A percentile compares a stretch with the other conserved stretches of the same genome.
phyloP scores from a whole-genome alignment of 2,329 filamentous ascomycete species.

The Periconia sp. region DNA sequence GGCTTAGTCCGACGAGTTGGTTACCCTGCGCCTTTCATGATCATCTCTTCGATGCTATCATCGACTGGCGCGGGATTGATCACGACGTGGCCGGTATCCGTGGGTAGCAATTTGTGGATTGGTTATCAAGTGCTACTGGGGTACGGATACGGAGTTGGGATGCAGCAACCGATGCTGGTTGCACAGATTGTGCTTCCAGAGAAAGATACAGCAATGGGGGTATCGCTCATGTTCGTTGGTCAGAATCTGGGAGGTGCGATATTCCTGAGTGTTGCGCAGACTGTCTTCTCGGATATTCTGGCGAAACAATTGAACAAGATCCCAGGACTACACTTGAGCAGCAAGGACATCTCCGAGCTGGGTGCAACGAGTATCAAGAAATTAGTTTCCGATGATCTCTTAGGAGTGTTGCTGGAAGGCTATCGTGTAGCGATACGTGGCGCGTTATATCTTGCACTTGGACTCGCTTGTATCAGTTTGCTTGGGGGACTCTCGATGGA shows the following conservation, averaged over 20 bases:
- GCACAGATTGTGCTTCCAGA: constrained; percentile 48
- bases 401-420: constrained; percentile 8
- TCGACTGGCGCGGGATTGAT: constrained; percentile 50
- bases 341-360: constrained; percentile 14
- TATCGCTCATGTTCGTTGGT: constrained; percentile 48
- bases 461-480: constrained; percentile 10
- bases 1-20: constrained; percentile 46
- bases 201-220: constrained; percentile 44
- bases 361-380: constrained; percentile 20
- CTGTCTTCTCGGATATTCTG: constrained; percentile 33
- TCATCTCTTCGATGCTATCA: constrained; percentile 43
- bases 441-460: constrained; percentile 17
- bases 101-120: constrained; percentile 36
- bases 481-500: constrained; percentile 15
- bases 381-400: constrained; percentile 15
- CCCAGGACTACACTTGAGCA: constrained; percentile 20
- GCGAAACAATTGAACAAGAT: constrained; percentile 26
- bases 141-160: constrained; percentile 50
- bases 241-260: constrained; percentile 56
- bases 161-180: constrained; percentile 49
- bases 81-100: constrained; percentile 44
- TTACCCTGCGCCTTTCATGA: constrained; percentile 53
- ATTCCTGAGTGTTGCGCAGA: constrained; percentile 54
- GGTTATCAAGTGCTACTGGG: constrained; percentile 38
- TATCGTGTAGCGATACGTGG: constrained; percentile 15